These are phyloP conservation scores for Puccinia horiana DNA, from an alignment of 1,284 basidiomycete species.

Conservation along the genomic window DNA sequence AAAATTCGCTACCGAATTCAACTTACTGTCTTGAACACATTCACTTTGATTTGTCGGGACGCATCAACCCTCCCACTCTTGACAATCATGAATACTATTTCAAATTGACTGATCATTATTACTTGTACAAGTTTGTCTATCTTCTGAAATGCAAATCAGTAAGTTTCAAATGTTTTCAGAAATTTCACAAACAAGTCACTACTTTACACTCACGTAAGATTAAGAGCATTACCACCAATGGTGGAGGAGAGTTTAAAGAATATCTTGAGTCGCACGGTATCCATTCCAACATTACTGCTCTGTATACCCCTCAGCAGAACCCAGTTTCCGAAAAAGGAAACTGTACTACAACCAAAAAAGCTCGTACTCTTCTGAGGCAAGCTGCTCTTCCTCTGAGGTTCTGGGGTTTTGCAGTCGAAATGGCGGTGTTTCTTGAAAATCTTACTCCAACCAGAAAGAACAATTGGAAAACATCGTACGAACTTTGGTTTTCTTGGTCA, in stretches of 20 bases:
- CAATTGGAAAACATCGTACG: not conserved
- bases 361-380: not conserved
- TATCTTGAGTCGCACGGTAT: not conserved
- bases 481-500: not conserved
- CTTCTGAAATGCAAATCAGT: too few relatives aligned
- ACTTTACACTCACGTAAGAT: too few relatives aligned
- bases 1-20: not conserved
- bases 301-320: not conserved
- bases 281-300: not conserved
- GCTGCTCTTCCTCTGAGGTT: not conserved
- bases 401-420: not conserved
- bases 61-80: too few relatives aligned
- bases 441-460: not conserved
- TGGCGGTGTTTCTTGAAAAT: constrained; percentile 4
- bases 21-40: too few relatives aligned
- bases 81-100: too few relatives aligned
- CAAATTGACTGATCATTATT: too few relatives aligned
- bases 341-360: not conserved
- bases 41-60: too few relatives aligned
- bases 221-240: too few relatives aligned
- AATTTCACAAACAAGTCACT: too few relatives aligned
- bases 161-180: too few relatives aligned
- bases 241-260: constrained; percentile 11
- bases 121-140: too few relatives aligned
- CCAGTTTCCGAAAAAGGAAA: not conserved